Base-by-base conservation (phyloP, 2,329 filamentous ascomycete species). In the Trichophyton benhamiae region DNA sequence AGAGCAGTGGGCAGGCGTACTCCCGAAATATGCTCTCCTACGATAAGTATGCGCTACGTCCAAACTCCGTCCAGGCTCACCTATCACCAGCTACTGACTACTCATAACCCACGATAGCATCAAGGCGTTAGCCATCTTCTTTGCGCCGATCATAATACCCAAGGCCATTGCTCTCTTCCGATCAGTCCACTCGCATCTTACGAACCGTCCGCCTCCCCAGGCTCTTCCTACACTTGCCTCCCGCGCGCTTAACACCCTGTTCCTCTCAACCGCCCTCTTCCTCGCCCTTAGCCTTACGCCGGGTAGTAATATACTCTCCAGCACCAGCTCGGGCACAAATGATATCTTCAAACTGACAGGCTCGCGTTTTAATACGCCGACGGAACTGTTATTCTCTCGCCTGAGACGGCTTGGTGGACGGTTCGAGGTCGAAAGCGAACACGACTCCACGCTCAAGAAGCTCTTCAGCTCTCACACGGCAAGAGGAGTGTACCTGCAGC, bases 341-440 rank as follows among this genome's bases (percentile, higher is more conserved):
- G 96, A 96, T 75, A 78, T 97, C 72, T 96, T 97, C 79, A 70
- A 74, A 33, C 74, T 79, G 17, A 96, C 92, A 0, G 80, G 85
- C 61, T 94, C 89, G 58, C 88, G 91, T 38, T 83, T 97, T 17
- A 88, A 91, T 68, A 92, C 88, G 48, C 86, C 90, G n/a, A 86
- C 83, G 48, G 88, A 92, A 70, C 86, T 95, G 38, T 81, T 97
- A 63, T 94, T 96, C 74, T 84, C 82, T 63, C 88, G 92, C 15
- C 80, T 97, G 8, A 74, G 78, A 0, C 69, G 72, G 3, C 61
- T 70, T 42, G 67, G 71, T 5, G 73, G 73, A 17, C 66, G 70
- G 15, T 66, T 68, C 0, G 71, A 72, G 11, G 27, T 42, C 15
- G 36, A 42, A n/a, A 42, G 36, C 55, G 36, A 41, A 44, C 55